A percentile compares a stretch with the other conserved stretches of the same genome.
These are phyloP conservation scores for Beauveria varroae DNA, from an alignment of 2,329 filamentous ascomycete genomes.

Conservation along the genomic window DNA sequence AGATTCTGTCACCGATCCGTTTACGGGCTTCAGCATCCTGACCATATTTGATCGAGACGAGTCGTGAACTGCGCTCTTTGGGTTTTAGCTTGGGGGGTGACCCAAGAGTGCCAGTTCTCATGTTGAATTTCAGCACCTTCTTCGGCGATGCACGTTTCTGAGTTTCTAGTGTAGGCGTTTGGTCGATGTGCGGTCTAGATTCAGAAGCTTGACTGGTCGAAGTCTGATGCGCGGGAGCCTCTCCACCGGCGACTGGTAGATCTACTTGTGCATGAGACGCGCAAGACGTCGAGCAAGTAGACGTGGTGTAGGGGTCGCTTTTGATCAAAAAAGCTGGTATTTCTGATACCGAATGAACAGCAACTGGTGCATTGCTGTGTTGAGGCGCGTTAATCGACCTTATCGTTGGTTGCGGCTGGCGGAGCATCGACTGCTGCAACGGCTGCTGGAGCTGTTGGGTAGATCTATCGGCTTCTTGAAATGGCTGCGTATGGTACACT, in stretches of 20 bases:
- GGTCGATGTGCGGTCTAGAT: not conserved
- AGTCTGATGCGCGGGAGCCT: not conserved
- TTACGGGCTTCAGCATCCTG: constrained; percentile 34
- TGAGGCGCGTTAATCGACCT: not conserved
- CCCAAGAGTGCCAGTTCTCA: constrained; percentile 54
- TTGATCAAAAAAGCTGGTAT: too few species aligned
- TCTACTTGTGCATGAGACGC: not conserved
- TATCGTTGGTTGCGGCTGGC: not conserved
- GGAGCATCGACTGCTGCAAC: not conserved
- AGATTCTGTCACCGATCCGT: constrained; percentile 52
- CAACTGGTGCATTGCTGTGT: not conserved
- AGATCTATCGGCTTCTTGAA: not conserved
- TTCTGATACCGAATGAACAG: not conserved
- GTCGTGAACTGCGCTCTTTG: constrained; percentile 23
- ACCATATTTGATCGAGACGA: constrained; percentile 56
- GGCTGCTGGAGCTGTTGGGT: not conserved
- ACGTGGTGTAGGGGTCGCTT: not conserved
- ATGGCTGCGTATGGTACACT: not conserved
- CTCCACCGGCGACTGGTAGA: not conserved
- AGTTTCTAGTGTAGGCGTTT: not conserved
- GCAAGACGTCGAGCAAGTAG: not conserved
- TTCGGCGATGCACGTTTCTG: constrained; percentile 17
- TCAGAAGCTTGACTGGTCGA: not conserved
- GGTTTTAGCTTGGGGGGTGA: constrained; percentile 51
- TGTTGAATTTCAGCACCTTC: constrained; percentile 50